phyloP scores from a whole-genome alignment of 306 rosid genomes.

The Elaeagnus macrophylla region DNA sequence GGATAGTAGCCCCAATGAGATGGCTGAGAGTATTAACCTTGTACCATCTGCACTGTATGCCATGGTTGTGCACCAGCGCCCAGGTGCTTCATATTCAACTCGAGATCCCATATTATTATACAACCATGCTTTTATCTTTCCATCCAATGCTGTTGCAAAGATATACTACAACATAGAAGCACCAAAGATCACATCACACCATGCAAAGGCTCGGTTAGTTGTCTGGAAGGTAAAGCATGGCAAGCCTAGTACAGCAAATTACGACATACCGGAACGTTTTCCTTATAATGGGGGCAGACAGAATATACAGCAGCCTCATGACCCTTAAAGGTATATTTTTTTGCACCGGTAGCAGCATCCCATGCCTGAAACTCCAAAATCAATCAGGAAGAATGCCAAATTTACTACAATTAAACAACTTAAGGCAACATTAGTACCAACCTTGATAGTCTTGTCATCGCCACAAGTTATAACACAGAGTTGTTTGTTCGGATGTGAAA shows the following conservation, averaged over 20 bases:
- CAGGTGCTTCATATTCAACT: constrained; percentile 96
- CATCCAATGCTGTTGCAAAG: constrained; percentile 92
- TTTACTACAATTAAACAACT: constrained; percentile 14
- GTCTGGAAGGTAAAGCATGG: constrained; percentile 3
- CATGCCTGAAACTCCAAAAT: constrained; percentile 56
- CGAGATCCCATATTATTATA: constrained; percentile 91
- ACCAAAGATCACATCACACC: constrained; percentile 11
- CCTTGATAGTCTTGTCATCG: constrained; percentile 93
- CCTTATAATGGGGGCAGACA: constrained; percentile 89
- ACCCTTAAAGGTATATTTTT: constrained; percentile 73
- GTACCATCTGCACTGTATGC: constrained; percentile 90
- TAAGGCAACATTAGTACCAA: constrained; percentile 25
- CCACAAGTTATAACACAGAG: constrained; percentile 96
- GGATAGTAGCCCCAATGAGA: constrained; percentile 2
- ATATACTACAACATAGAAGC: constrained; percentile 55
- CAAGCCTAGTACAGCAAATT: not conserved
- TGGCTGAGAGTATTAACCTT: constrained; percentile 42
- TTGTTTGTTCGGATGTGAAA: constrained; percentile 92
- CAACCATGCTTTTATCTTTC: constrained; percentile 96
- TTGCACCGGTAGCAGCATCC: constrained; percentile 81
- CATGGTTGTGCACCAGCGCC: constrained; percentile 96
- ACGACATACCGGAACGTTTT: constrained; percentile 63
- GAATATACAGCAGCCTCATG: constrained; percentile 93
- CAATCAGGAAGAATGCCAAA: constrained; percentile 18
- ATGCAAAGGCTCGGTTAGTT: constrained; percentile 11